Base-by-base conservation (phyloP, 2,329 filamentous ascomycete species). In the Canariomyces notabilis region DNA sequence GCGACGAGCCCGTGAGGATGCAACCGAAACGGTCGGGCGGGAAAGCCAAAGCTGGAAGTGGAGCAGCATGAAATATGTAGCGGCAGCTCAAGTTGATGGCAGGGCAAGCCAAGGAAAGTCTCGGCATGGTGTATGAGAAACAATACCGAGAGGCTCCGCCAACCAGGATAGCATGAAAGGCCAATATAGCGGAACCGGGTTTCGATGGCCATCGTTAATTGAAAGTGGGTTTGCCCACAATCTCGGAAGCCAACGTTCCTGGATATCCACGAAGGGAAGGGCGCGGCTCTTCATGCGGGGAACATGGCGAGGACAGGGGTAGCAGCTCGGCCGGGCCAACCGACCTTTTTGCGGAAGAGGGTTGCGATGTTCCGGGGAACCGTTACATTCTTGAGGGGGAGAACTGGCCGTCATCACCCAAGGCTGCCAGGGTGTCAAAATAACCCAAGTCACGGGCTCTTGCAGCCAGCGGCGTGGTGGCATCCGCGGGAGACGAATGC, bases 241-340 rank as follows among this genome's bases (percentile, higher is more conserved):
- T 58, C 50, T 61, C 59, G 59, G 59, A 61, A 52, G 49, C 53
- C 55, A n/a, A 58, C 52, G 58, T 61, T 61, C 60, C 60, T 59
- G 51, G 49, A 53, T 58, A 45, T 52, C 56, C 59, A 22, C 46
- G 54, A 59, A 51, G 29, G 57, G 60, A 59, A 61, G 46, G 48
- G 54, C 48, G 52, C 54, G 50, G 51, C 48, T 56, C 49, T 55
- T 35, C 22, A 21, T 50, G 53, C 49, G 53, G 56, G 51, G 56
- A 43, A 42, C 22, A 43, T 18, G 23, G 37, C 36, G 20, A 44
- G 32, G 48, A 48, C 46, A 50, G 43, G 50, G 52, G 56, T 47
- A 14, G 9, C 14, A 44, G 34, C 33, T 37, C 33, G 35, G 37
- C 21, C 40, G 46, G 19, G 26, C 5, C 26, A 42, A 35, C 47